phyloP scores from a whole-genome alignment of 805 yeast genomes.

The Starmerella vitae region DNA sequence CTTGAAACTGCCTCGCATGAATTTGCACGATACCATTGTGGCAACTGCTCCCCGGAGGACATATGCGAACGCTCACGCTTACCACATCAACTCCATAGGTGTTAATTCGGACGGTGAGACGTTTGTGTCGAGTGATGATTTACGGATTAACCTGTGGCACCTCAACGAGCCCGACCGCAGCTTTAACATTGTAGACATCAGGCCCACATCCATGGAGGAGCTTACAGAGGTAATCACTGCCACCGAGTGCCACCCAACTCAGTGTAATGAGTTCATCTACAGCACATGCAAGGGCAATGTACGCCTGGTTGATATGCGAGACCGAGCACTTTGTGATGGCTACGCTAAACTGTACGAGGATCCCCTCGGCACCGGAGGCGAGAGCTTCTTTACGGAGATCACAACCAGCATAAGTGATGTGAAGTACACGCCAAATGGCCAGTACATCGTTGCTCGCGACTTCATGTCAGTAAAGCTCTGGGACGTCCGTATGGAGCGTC shows the following conservation, averaged over 20 bases:
- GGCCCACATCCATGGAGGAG: slow-evolving; percentile 98
- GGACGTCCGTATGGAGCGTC: slow-evolving; percentile 95
- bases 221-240: slow-evolving; percentile 93
- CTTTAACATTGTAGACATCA: slow-evolving; percentile 93
- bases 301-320: slow-evolving; percentile 92
- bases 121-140: slow-evolving; percentile 80
- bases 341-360: slow-evolving; percentile 79
- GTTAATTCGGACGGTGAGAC: slow-evolving; percentile 95
- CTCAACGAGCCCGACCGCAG: slow-evolving; percentile 86
- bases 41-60: slow-evolving; percentile 89
- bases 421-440: slow-evolving; percentile 80
- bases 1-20: slow-evolving; percentile 71
- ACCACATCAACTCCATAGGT: slow-evolving; percentile 91
- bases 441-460: slow-evolving; percentile 92
- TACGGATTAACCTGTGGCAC: slow-evolving; percentile 92
- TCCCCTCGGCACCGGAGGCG: slow-evolving; percentile 79
- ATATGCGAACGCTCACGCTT: slow-evolving; percentile 93
- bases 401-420: slow-evolving; percentile 90
- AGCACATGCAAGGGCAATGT: slow-evolving; percentile 91
- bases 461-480: slow-evolving; percentile 94
- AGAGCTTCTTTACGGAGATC: slow-evolving; percentile 93
- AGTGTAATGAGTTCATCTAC: slow-evolving; percentile 90
- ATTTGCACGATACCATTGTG: slow-evolving; percentile 88
- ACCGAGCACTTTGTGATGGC: slow-evolving; percentile 81
- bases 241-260: slow-evolving; percentile 88